Base-by-base conservation (phyloP, 2,329 filamentous ascomycete genomes). In the Cladosporium sp. region DNA sequence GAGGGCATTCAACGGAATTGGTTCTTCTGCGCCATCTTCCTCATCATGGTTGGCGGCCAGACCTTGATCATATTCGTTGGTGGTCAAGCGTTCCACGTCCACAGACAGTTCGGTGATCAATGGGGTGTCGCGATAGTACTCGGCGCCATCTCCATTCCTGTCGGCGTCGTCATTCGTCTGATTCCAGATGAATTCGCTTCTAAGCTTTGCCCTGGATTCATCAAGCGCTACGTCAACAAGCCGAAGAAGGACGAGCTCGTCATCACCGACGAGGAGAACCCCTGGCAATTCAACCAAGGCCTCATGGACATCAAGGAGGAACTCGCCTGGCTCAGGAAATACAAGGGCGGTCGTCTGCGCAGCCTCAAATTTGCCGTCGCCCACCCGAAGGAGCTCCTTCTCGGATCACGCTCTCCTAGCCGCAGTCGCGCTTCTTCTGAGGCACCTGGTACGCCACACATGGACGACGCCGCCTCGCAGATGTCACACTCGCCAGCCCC, bases 51-150 rank as follows among this genome's bases (percentile, higher is more conserved):
- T 65, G 92, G 86, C 63, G 91, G 90, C 20, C 93, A 97, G 72
- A 79, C 94, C 25, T 82, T 97, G 74, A 97, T 97, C 71, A 84
- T 97, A 67, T 94, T 90, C 68, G 84, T 96, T 52, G 93, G 93
- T 64, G 89, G 90, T 34, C 76, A 79, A 8, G 90, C 92, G 1
- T 96, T 97, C 79, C 84, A 84, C 51, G 91, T 95, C 61, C 81
- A 80, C 1, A 76, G 79, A 1, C 80, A 97, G 65, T 86, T 86
- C 17, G 83, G 83, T n/a, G 76, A 81, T 12, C 88, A 96, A 72
- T 97, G 93, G 94, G 92, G 80, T 7, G 88, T 94, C 65, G 96
- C 92, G 7, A 82, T 99, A 59, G 80, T 94, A 25, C 83, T 96
- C 38, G 92, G 92, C 34, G 79, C 88, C 64, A 75, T 95, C n/a